A percentile compares a stretch with the other conserved stretches of the same genome.
Conservation (phyloP, 768 basidiomycete species). For the Xanthoconium stramineum region DNA sequence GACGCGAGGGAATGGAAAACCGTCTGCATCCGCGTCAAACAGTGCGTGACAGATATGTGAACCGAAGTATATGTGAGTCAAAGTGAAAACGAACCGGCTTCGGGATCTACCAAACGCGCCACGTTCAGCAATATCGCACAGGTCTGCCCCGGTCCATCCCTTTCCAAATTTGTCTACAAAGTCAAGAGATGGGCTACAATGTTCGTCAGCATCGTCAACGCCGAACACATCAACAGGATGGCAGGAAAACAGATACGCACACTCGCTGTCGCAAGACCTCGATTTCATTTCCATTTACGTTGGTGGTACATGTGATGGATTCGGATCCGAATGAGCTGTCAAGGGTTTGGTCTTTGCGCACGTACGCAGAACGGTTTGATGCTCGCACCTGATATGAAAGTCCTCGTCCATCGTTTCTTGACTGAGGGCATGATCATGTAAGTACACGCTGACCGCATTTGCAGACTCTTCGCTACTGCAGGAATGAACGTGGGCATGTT, state of each 20-base stretch:
- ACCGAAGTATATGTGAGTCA: too few relatives aligned
- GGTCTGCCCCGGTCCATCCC: not conserved
- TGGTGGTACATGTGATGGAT: not conserved
- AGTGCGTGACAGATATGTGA: not conserved
- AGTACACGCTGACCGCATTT: not conserved
- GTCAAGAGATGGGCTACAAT: slow-evolving; percentile 5
- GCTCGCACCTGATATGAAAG: not conserved
- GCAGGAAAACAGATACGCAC: not conserved
- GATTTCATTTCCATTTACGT: not conserved
- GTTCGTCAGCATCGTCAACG: not conserved
- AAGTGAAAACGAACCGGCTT: slow-evolving; percentile 7
- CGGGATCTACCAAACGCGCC: not conserved
- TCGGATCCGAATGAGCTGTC: not conserved
- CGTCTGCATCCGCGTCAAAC: not conserved
- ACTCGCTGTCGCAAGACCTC: not conserved
- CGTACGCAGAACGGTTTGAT: not conserved
- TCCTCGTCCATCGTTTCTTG: not conserved
- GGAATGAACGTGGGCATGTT: not conserved
- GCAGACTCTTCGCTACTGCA: not conserved
- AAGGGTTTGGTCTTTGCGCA: not conserved
- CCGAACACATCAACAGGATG: not conserved
- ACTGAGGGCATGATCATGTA: not conserved
- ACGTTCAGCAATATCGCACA: slow-evolving; percentile 5
- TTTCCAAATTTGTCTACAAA: not conserved
- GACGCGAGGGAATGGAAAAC: not conserved